Conservation (phyloP, 495 filamentous ascomycete genomes). For the Trichoderma virens region DNA sequence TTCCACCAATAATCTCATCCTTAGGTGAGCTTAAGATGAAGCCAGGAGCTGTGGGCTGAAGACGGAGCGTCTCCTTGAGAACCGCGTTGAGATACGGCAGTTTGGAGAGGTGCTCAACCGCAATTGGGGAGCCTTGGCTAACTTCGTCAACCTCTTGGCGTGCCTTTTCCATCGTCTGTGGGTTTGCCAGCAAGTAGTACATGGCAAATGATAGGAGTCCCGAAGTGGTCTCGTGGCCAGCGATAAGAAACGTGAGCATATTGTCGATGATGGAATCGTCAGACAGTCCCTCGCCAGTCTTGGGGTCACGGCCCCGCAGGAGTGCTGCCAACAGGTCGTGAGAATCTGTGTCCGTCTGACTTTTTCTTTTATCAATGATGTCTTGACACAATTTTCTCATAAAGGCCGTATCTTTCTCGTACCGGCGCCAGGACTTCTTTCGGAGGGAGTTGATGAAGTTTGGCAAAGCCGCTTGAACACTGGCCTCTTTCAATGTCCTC, state of each 20-base stretch:
- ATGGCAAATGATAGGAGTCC: conserved; percentile 36
- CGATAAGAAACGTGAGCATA: conserved; percentile 59
- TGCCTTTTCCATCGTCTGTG: conserved; percentile 21
- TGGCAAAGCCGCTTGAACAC: conserved; percentile 34
- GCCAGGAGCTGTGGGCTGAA: conserved; percentile 52
- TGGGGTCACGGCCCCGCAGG: conserved; percentile 50
- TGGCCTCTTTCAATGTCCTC: conserved; percentile 42
- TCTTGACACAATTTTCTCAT: conserved; percentile 43
- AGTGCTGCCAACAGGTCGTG: conserved; percentile 60
- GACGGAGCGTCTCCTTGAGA: conserved; percentile 58
- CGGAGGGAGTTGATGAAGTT: conserved; percentile 36
- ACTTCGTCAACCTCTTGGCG: conserved; percentile 40
- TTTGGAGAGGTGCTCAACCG: conserved; percentile 51
- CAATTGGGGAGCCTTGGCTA: conserved; percentile 49
- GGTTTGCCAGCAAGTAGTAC: conserved; percentile 28
- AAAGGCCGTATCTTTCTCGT: conserved; percentile 41
- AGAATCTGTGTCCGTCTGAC: conserved; percentile 40
- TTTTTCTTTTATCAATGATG: conserved; percentile 44
- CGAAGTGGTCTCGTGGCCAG: conserved; percentile 62
- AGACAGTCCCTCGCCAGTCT: conserved; percentile 49
- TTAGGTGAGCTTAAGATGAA: conserved; percentile 39
- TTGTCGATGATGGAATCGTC: conserved; percentile 51
- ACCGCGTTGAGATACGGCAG: conserved; percentile 50
- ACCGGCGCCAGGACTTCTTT: conserved; percentile 37
- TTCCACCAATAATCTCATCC: conserved; percentile 46